These are phyloP conservation scores for Myotisia sp. DNA, from an alignment of 2,329 filamentous ascomycete genomes.

Conservation along the genomic window DNA sequence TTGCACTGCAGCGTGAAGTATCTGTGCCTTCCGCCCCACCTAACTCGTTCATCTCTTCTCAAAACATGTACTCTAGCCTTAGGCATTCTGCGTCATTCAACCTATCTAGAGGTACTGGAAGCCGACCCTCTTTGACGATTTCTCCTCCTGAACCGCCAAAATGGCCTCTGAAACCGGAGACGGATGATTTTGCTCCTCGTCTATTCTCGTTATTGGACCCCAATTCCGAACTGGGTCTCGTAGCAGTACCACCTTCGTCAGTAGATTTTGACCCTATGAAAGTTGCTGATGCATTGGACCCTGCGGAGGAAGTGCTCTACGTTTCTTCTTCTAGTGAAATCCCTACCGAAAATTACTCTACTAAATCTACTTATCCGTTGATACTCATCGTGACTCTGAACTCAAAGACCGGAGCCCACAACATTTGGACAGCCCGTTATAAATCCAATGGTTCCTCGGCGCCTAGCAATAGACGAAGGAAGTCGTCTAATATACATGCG, in stretches of 20 bases:
- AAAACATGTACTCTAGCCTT: conserved; percentile 32
- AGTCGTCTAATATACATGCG: conserved; percentile 44
- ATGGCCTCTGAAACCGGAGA: conserved; percentile 42
- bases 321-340: conserved; percentile 52
- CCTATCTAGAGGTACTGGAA: conserved; percentile 20
- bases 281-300: conserved; percentile 49
- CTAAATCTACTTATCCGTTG: conserved; percentile 38
- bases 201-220: conserved; percentile 78
- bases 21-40: conserved; percentile 46
- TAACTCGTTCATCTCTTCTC: conserved; percentile 68
- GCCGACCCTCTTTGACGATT: conserved; percentile 36
- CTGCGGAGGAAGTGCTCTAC: conserved; percentile 70
- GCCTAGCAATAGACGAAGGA: conserved; percentile 25
- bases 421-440: conserved; percentile 72
- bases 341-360: conserved; percentile 7
- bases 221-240: conserved; percentile 67
- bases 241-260: conserved; percentile 44
- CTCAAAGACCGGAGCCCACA: conserved; percentile 59
- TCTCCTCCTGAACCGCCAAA: conserved; percentile 41
- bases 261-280: conserved; percentile 18
- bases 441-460: conserved; percentile 46
- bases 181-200: conserved; percentile 43
- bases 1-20: conserved; percentile 25
- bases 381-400: conserved; percentile 72
- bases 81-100: conserved; percentile 23